Evolutionary conservation across 192 early-diverging fungal genomes (phyloP), one percentile per base, ranked within the genome.

Genomic region (Lobosporangium transversale): DNA sequence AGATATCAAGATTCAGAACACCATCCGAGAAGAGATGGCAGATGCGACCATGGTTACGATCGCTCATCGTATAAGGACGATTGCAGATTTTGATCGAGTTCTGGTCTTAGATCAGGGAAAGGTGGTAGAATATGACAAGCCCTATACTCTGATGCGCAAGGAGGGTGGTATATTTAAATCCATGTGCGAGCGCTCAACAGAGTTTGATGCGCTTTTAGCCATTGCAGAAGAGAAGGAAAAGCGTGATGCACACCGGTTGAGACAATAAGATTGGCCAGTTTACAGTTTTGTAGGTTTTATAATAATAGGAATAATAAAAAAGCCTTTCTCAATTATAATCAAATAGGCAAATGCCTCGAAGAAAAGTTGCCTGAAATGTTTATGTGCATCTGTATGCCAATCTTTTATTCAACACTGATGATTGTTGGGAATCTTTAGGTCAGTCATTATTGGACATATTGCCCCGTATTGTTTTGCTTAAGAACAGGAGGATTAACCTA

Each of bases 171-270:
- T 88, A 3, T 96, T 98, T 78, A 53, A 84, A 20, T 79, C 76
- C 36, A 94, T 98, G 93, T 95, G 92, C 60, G 84, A 87, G 27
- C 88, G 91, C 42, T 91, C 91, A 36, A 92, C 92, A 2, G 95
- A 97, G 56, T 92, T 86, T 68, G 83, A 83, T 8, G 84, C 91
- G 8, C 66, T 98, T 55, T 58, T 89, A 35, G 85, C 85, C 24
- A 86, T 94, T 33, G 89, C 90, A 0, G 83, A 87, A 33, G 63
- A 59, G 15, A 82, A 73, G 57, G 71, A 64, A 29, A 31, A 60
- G 24, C 36, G 15, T 3, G 58, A 60, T 33, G 31, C 10, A 3
- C 54, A 56, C 8, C 43, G 18, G 31, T n/a, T n/a, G n/a, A n/a
- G n/a, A n/a, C n/a, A n/a, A n/a, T n/a, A n/a, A n/a, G n/a, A n/a